Base-by-base conservation (phyloP, 1,139 yeast genomes). In the Yarrowia galli region DNA sequence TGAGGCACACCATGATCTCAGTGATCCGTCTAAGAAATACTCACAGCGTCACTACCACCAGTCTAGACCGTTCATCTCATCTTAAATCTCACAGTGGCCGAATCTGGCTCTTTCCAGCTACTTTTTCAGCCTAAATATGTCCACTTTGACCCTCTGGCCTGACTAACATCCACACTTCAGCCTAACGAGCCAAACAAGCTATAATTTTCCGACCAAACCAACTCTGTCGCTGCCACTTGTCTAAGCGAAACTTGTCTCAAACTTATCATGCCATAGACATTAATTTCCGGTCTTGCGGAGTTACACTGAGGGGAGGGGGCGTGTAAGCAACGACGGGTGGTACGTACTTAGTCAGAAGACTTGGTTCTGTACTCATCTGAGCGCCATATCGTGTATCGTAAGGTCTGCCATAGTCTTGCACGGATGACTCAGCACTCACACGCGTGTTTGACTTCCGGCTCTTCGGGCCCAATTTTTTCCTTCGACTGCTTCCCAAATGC, bases 401-500 rank as follows among this genome's bases (percentile, higher is more conserved):
- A 25, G 7, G 28, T 28, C 8, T 25, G 7, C 28, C 32, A 28
- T 3, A 1, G 32, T 28, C 32, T 6, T 28, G 32, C 6, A 28
- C 32, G 9, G 32, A 28, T 35, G 51, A 46, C 35, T 46, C 51
- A 46, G 51, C 51, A 36, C 40, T 15, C 18, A 5, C 18, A 9
- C 22, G 18, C 53, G 60, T 35, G 43, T 22, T 36, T 22, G 23
- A 23, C 18, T 25, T 54, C 28, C 28, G 36, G 20, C 36, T 18
- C 18, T 7, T 54, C 60, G 60, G 60, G 60, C 15, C 60, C 23
- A 7, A 54, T 36, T 54, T 40, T 54, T 54, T 54, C 25, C 43
- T n/a, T 28, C 42, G 15, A 16, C 23, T 43, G 51, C 64, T 43
- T 58, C 64, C 51, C 38, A 58, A 43, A 58, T 43, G 64, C 64